Conservation (phyloP, 345 rosid genomes). For the Melastoma malabathricum region DNA sequence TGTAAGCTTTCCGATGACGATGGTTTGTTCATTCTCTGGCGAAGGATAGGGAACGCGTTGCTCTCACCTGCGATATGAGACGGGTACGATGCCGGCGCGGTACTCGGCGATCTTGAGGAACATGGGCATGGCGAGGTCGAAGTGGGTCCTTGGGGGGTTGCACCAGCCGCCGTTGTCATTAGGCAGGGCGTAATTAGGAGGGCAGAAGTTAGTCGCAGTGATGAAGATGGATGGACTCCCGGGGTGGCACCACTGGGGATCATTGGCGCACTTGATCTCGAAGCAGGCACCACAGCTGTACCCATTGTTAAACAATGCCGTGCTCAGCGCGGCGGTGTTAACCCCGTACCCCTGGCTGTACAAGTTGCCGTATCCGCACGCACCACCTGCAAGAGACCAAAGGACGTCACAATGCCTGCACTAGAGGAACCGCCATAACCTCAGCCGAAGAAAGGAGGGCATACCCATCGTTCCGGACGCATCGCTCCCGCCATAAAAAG, state of each 20-base stretch:
- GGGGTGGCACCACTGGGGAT: slow-evolving; percentile 55
- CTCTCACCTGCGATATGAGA: slow-evolving; percentile 13
- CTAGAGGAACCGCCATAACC: no score
- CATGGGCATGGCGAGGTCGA: slow-evolving; percentile 19
- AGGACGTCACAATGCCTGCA: no score
- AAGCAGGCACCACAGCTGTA: slow-evolving; percentile 57
- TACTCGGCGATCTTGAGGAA: slow-evolving; percentile 16
- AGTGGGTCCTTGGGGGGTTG: slow-evolving; percentile 18
- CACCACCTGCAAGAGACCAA: slow-evolving; percentile 30
- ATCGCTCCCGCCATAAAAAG: slow-evolving; percentile 81
- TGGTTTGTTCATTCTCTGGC: no score
- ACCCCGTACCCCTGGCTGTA: slow-evolving; percentile 72
- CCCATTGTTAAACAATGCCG: slow-evolving; percentile 58
- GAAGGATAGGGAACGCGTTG: no score
- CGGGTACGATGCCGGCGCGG: slow-evolving; percentile 17
- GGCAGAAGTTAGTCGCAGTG: slow-evolving; percentile 68
- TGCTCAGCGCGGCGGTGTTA: slow-evolving; percentile 70
- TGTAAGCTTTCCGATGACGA: not conserved
- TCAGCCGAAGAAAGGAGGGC: no score
- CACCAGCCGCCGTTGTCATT: slow-evolving; percentile 17
- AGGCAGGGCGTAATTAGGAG: slow-evolving; percentile 23
- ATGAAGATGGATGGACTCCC: slow-evolving; percentile 53
- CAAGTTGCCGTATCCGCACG: slow-evolving; percentile 61
- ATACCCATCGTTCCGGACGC: slow-evolving; percentile 65
- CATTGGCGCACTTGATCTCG: slow-evolving; percentile 50